Evolutionary conservation across 2,329 filamentous ascomycete species (phyloP).

Genomic region (Corinectria fuckeliana): DNA sequence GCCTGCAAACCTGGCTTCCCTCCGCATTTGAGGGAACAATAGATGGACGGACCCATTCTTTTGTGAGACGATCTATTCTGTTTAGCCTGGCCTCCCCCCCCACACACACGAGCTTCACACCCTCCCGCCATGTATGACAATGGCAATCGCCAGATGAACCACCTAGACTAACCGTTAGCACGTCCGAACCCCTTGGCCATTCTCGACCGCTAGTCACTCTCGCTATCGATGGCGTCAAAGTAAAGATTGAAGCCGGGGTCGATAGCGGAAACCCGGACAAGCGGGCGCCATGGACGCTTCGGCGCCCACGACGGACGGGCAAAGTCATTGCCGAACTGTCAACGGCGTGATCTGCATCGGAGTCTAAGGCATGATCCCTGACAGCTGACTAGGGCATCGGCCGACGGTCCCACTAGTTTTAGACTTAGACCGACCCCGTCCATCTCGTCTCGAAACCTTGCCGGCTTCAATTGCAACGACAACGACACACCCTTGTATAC

Average conservation of each 20-base stretch:
- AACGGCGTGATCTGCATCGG: slow-evolving; percentile 42
- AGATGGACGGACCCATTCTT: neutral
- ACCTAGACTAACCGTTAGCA: no score
- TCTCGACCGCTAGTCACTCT: neutral
- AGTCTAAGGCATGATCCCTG: slow-evolving; percentile 39
- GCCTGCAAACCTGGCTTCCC: slow-evolving; percentile 6
- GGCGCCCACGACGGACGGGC: slow-evolving; percentile 17
- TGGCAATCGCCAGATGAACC: neutral
- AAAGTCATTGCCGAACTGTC: slow-evolving; percentile 37
- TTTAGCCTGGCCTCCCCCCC: slow-evolving; percentile 12
- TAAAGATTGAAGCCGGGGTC: neutral
- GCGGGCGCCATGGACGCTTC: slow-evolving; percentile 17
- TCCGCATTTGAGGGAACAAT: slow-evolving; percentile 26
- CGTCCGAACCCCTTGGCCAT: neutral
- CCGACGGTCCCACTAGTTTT: slow-evolving; percentile 33
- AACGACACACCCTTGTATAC: slow-evolving; percentile 13
- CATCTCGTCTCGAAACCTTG: slow-evolving; percentile 35
- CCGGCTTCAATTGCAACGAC: slow-evolving; percentile 21
- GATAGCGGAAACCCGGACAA: slow-evolving; percentile 17
- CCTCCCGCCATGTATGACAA: no score
- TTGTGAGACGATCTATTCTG: slow-evolving; percentile 15
- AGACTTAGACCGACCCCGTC: slow-evolving; percentile 32
- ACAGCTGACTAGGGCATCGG: slow-evolving; percentile 27
- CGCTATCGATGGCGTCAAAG: neutral
- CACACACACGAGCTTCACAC: slow-evolving; percentile 2